Evolutionary conservation across 345 rosid genomes (phyloP).

Genomic region (Citrus mangshanensis): DNA sequence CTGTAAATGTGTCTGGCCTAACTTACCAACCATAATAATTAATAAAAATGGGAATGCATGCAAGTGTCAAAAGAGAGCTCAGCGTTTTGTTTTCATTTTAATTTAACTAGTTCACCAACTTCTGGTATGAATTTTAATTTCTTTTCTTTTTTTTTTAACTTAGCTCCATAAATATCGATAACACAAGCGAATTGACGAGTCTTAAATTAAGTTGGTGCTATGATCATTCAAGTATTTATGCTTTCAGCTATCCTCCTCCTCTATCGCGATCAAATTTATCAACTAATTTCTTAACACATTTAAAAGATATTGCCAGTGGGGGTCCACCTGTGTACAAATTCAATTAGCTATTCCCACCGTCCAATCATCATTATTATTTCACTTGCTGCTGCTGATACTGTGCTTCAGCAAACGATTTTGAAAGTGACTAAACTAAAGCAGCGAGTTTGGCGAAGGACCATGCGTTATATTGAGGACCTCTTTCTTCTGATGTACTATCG

Average conservation of each 20-base stretch:
- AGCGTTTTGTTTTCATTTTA: not conserved
- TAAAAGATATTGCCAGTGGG: not conserved
- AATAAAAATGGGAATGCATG: not conserved
- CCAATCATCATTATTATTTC: too few relatives aligned
- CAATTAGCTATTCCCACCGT: not conserved
- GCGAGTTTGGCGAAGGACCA: too few relatives aligned
- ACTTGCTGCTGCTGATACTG: too few relatives aligned
- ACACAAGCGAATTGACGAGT: not conserved
- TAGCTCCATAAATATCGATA: not conserved
- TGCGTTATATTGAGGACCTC: not conserved
- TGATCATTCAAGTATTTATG: not conserved
- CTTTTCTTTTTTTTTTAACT: not conserved
- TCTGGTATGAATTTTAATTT: not conserved
- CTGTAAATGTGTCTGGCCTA: too few relatives aligned
- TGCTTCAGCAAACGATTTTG: not conserved
- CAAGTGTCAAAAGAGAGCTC: not conserved
- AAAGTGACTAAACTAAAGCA: not conserved
- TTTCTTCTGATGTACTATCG: too few relatives aligned
- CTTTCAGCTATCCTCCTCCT: not conserved
- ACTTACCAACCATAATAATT: not conserved
- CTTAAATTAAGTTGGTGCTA: not conserved
- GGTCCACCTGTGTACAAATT: not conserved
- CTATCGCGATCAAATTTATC: not conserved
- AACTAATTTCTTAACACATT: not conserved
- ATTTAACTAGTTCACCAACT: conserved; percentile 9